Evolutionary conservation across 106 monocot genomes (phyloP).

Genomic region (Hemerocallis citrina): DNA sequence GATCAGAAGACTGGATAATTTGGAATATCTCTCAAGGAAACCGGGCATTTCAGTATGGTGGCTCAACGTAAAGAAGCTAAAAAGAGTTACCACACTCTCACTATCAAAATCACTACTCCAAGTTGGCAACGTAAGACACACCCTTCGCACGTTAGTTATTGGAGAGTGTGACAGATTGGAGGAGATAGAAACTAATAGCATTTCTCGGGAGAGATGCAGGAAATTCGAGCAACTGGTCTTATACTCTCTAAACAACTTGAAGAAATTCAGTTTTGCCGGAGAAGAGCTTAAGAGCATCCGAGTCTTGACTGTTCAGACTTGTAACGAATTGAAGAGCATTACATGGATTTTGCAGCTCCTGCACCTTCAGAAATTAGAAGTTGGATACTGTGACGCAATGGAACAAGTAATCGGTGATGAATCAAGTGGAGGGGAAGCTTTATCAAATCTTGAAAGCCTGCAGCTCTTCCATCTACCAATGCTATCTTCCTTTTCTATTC

Average conservation of each 20-base stretch:
- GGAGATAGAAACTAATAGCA: background rate
- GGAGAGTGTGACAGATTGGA: background rate
- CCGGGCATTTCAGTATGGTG: background rate
- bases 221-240: background rate
- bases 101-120: background rate
- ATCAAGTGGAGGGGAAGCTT: background rate
- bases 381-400: slow-evolving; percentile 2
- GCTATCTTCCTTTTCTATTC: background rate
- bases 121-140: background rate
- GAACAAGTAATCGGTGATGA: background rate
- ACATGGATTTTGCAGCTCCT: slow-evolving; percentile 9
- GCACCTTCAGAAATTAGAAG: background rate
- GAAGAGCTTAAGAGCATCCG: no score
- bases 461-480: background rate
- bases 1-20: background rate
- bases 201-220: background rate
- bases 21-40: background rate
- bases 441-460: slow-evolving; percentile 4
- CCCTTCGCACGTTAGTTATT: background rate
- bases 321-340: background rate
- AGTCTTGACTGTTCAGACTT: background rate
- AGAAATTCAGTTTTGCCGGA: no score
- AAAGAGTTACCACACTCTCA: background rate
- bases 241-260: no score
- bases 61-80: background rate